Base-by-base conservation (phyloP, 768 basidiomycete genomes). In the Phlegmacium glaucopus region DNA sequence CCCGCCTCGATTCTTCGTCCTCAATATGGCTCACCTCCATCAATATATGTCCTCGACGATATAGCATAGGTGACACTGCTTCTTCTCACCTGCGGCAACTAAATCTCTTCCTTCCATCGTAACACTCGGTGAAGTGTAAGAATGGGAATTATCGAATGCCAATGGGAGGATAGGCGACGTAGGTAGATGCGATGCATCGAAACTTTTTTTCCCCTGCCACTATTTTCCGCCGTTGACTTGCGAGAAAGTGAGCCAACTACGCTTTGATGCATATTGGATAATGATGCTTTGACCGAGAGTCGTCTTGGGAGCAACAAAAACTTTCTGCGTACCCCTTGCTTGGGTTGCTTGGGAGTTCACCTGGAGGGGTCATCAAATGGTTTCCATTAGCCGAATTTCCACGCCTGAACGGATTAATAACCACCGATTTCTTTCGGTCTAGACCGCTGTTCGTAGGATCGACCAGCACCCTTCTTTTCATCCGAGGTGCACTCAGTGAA, bases 1-100 rank as follows among this genome's bases (percentile, higher is more conserved):
- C 67, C 62, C 84, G 68, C 63, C 85, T 69, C 52, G 72, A 75
- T 70, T 90, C 87, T 9, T 79, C 82, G 51, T 90, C 85, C 59
- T 77, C 69, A 34, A 89, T 87, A 34, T 62, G 65, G 40, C 57
- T 72, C 45, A 77, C 66, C 65, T 82, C 73, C 28, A 70, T 42
- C 49, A 80, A 42, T 44, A 90, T 86, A 46, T 72, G 80, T 38
- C 75, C 83, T 13, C 68, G 60, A 50, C 67, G 80, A 57, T 89
- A 79, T 47, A 87, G 75, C 39, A 75, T 80, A 29, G 85, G 82
- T 45, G 70, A 67, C 15, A 85, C 65, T 10, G 83, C 68, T 22
- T n/a, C 22, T 22, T 22, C 22, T 22, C 22, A 22, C 5, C 22
- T 2, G 3, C 5, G 22, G 5, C 22, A 22, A 22, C 22, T 22